Evolutionary conservation across 257 asterid genomes (phyloP).

Genomic region (Nicotiana tabacum): DNA sequence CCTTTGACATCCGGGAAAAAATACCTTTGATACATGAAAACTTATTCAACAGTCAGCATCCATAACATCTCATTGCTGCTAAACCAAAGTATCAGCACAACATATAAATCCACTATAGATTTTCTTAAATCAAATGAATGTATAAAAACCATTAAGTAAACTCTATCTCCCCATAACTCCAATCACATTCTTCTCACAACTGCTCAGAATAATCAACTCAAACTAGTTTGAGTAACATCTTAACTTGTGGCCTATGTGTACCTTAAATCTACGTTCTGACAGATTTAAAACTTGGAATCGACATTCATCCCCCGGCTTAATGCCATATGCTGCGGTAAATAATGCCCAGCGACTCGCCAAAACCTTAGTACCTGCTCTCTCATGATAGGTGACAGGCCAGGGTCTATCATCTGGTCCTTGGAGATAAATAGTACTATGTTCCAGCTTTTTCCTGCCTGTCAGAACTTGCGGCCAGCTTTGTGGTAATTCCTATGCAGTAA

Average conservation of each 20-base stretch:
- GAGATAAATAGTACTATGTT: not conserved
- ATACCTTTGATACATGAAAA: not conserved
- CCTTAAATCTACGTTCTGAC: not conserved
- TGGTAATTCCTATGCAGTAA: conserved; percentile 18
- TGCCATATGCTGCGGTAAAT: conserved; percentile 9
- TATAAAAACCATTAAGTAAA: not conserved
- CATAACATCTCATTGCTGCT: not conserved
- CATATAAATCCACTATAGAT: not conserved
- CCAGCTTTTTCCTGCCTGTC: not conserved
- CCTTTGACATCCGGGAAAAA: too few relatives aligned
- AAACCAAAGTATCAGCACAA: not conserved
- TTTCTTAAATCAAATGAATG: not conserved
- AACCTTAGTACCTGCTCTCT: not conserved
- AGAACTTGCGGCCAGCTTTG: not conserved
- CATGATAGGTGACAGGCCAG: conserved; percentile 16
- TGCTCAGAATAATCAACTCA: not conserved
- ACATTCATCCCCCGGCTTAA: conserved; percentile 20
- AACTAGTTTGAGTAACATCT: not conserved
- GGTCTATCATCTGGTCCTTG: conserved; percentile 8
- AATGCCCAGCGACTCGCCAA: conserved; percentile 13
- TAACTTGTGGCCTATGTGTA: conserved; percentile 1
- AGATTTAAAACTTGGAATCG: not conserved
- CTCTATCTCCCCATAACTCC: not conserved
- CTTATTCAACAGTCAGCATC: too few relatives aligned
- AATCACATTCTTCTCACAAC: not conserved